These are phyloP conservation scores for Pichia inconspicua DNA, from an alignment of 1,139 yeast species.

Conservation along the genomic window DNA sequence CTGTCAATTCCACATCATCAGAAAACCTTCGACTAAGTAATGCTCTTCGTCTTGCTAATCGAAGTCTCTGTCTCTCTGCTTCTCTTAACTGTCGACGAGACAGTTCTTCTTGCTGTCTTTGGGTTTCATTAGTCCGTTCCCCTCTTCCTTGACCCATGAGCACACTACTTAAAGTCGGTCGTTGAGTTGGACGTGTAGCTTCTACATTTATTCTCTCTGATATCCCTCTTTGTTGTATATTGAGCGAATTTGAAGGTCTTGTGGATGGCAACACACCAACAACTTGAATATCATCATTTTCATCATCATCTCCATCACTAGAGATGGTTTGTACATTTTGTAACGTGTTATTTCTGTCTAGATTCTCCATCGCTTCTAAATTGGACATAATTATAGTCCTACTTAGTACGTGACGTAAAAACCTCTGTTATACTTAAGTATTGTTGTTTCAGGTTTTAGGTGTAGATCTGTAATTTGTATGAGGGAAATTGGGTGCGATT, in stretches of 20 bases:
- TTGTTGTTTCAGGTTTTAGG: no score
- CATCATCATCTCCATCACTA: background rate
- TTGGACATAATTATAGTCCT: background rate
- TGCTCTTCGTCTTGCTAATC: background rate
- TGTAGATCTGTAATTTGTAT: no score
- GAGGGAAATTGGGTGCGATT: no score
- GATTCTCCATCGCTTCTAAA: background rate
- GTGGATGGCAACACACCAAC: background rate
- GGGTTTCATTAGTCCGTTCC: background rate
- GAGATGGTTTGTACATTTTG: background rate
- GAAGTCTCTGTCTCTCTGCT: constrained; percentile 1
- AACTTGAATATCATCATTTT: background rate
- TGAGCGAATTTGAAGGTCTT: background rate
- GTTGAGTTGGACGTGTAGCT: background rate
- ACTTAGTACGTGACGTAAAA: no score
- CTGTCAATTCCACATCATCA: background rate
- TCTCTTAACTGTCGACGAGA: background rate
- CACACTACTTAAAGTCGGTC: background rate
- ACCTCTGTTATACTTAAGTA: no score
- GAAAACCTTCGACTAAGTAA: background rate
- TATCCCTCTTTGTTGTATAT: background rate
- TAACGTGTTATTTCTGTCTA: background rate
- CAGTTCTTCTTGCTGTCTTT: background rate
- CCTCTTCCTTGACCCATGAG: background rate
- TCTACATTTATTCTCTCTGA: background rate